These are phyloP conservation scores for Arachis monticola DNA, from an alignment of 331 rosid species.

Conservation along the genomic window DNA sequence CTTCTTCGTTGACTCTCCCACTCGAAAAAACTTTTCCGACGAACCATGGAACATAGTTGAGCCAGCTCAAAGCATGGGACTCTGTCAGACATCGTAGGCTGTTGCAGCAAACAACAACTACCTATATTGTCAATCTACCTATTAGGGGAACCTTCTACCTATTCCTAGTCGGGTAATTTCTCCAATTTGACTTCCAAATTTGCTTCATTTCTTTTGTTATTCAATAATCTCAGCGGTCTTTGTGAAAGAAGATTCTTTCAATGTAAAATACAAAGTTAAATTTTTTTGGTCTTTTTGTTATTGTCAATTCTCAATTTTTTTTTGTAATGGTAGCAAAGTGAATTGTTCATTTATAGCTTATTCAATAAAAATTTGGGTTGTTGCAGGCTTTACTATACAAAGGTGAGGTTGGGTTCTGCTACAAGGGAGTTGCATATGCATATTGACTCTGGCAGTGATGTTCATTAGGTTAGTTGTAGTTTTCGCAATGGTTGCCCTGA, in stretches of 20 bases:
- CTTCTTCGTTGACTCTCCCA: conserved; percentile 59
- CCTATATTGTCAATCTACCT: conserved; percentile 64
- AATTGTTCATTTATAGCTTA: neutral
- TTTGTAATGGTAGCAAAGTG: neutral
- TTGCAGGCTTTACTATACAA: conserved; percentile 84
- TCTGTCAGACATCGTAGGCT: conserved; percentile 68
- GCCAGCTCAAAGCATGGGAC: conserved; percentile 69
- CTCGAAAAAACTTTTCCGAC: conserved; percentile 81
- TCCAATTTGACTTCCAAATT: neutral
- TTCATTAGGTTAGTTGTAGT: conserved; percentile 90
- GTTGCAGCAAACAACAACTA: conserved; percentile 62
- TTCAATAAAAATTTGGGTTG: neutral
- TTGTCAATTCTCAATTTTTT: conserved; percentile 4
- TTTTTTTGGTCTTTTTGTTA: neutral
- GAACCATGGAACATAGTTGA: conserved; percentile 58
- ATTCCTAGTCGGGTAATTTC: conserved; percentile 62
- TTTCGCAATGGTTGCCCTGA: conserved; percentile 87
- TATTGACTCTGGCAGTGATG: conserved; percentile 97
- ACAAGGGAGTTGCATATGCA: conserved; percentile 89
- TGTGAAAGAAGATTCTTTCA: too few species aligned
- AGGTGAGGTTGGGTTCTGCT: conserved; percentile 84
- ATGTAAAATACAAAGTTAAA: neutral
- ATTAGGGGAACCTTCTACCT: conserved; percentile 81
- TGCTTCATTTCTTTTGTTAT: neutral
- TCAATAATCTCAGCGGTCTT: conserved; percentile 26